Conservation (phyloP, 2,329 filamentous ascomycete species). For the Fusarium sp. region DNA sequence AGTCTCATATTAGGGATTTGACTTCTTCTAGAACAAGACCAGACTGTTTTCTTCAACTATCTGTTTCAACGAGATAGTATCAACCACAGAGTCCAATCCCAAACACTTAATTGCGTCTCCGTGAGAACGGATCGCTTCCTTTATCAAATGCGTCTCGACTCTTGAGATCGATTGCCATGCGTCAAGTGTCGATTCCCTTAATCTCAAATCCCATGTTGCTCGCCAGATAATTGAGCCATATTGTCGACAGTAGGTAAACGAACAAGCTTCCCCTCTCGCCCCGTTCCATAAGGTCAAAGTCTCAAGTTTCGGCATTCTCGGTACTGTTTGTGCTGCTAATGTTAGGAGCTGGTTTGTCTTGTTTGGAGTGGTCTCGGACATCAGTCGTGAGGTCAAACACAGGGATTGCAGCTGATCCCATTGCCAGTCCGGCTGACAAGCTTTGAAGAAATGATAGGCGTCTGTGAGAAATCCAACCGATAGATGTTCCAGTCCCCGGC, state of each 20-base stretch:
- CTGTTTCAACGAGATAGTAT: constrained; percentile 16
- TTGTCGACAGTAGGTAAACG: constrained; percentile 8
- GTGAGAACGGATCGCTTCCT: constrained; percentile 14
- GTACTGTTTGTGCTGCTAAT: not conserved
- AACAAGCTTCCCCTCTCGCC: constrained; percentile 11
- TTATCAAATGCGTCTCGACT: not conserved
- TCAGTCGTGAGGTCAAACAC: not conserved
- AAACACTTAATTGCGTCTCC: constrained; percentile 30
- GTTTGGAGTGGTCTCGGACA: not conserved
- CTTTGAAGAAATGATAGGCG: constrained; percentile 8
- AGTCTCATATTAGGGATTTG: not conserved
- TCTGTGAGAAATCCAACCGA: constrained; percentile 19
- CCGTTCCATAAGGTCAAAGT: constrained; percentile 27
- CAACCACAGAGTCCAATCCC: constrained; percentile 17
- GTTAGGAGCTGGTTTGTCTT: not conserved
- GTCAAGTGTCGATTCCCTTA: not conserved
- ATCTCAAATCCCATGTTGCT: constrained; percentile 5
- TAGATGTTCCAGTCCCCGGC: not conserved
- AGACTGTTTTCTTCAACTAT: constrained; percentile 18
- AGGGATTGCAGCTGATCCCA: constrained; percentile 1
- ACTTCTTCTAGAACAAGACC: not conserved
- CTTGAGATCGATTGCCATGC: constrained; percentile 2
- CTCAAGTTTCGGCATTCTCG: constrained; percentile 21
- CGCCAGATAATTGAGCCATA: constrained; percentile 15
- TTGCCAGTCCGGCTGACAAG: not conserved